Conservation (phyloP, 495 filamentous ascomycete species). For the Cercophora scortea region DNA sequence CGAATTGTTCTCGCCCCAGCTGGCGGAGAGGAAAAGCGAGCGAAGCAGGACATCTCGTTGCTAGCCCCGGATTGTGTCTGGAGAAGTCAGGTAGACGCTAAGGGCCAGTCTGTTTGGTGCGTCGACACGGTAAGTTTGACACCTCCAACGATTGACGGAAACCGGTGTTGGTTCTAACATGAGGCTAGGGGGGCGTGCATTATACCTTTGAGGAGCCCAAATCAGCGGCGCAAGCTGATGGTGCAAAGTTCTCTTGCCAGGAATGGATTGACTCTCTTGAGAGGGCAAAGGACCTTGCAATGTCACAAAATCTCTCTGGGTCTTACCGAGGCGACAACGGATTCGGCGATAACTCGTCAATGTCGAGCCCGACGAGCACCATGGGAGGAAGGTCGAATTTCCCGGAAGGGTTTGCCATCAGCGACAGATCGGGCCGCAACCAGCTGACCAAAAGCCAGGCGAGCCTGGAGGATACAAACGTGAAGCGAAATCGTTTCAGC, state of each 20-base stretch:
- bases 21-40: conserved; percentile 91
- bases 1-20: conserved; percentile 86
- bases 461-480: conserved; percentile 47
- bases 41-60: conserved; percentile 83
- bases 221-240: conserved; percentile 17
- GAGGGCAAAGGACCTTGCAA: conserved; percentile 69
- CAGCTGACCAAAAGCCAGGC: conserved; percentile 47
- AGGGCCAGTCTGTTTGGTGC: conserved; percentile 80
- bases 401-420: conserved; percentile 34
- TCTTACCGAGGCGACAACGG: conserved; percentile 63
- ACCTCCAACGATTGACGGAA: background rate
- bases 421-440: conserved; percentile 42
- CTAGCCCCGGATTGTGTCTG: conserved; percentile 64
- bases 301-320: conserved; percentile 57
- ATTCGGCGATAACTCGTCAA: conserved; percentile 63
- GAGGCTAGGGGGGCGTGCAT: conserved; percentile 69
- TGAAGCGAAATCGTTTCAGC: conserved; percentile 72
- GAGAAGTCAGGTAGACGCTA: conserved; percentile 71
- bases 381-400: conserved; percentile 43
- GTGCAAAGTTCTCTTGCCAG: conserved; percentile 49
- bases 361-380: conserved; percentile 71
- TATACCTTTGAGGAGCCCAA: conserved; percentile 75
- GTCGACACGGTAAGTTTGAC: conserved; percentile 76
- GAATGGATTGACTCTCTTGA: conserved; percentile 87
- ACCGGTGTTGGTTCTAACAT: background rate